phyloP scores from a whole-genome alignment of 176 grass and related monocot genomes.

The Triticum dicoccoides region DNA sequence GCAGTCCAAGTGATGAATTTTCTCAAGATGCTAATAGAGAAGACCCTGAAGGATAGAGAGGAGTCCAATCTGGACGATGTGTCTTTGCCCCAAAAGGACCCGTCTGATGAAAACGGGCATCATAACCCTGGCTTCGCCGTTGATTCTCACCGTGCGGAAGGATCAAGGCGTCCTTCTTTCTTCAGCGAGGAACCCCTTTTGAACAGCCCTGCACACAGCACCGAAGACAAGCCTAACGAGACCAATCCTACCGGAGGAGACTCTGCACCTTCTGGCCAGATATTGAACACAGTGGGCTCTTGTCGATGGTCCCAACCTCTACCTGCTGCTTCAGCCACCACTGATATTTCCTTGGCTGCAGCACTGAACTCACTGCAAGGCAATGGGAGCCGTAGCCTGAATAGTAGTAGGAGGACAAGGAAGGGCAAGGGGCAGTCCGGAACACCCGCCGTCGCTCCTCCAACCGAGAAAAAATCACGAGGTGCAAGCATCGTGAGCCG shows the following conservation, averaged over 20 bases:
- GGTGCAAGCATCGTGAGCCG: conserved; percentile 71
- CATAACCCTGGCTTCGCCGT: conserved; percentile 49
- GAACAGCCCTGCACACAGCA: conserved; percentile 32
- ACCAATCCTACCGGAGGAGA: not conserved
- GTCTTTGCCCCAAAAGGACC: conserved; percentile 44
- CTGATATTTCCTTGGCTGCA: conserved; percentile 33
- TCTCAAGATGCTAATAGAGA: conserved; percentile 72
- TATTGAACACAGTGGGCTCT: conserved; percentile 28
- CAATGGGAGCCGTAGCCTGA: conserved; percentile 41
- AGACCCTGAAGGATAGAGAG: conserved; percentile 62
- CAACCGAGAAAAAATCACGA: conserved; percentile 55
- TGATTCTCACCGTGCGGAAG: conserved; percentile 38
- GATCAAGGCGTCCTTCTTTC: conserved; percentile 32
- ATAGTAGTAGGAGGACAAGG: conserved; percentile 49
- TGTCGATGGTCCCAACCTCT: conserved; percentile 4
- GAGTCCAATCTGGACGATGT: conserved; percentile 50
- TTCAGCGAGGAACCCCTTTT: conserved; percentile 50
- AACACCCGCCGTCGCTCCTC: not conserved
- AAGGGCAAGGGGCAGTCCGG: conserved; percentile 57
- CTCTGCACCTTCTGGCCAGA: conserved; percentile 18
- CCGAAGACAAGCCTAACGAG: conserved; percentile 24
- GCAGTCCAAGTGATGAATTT: conserved; percentile 89
- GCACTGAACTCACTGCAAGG: conserved; percentile 34
- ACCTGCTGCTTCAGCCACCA: not conserved
- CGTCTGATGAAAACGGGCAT: conserved; percentile 67